Evolutionary conservation across 1,139 yeast genomes (phyloP), one percentile per base, ranked within the genome.

Genomic region (Geotrichum macrosporum): DNA sequence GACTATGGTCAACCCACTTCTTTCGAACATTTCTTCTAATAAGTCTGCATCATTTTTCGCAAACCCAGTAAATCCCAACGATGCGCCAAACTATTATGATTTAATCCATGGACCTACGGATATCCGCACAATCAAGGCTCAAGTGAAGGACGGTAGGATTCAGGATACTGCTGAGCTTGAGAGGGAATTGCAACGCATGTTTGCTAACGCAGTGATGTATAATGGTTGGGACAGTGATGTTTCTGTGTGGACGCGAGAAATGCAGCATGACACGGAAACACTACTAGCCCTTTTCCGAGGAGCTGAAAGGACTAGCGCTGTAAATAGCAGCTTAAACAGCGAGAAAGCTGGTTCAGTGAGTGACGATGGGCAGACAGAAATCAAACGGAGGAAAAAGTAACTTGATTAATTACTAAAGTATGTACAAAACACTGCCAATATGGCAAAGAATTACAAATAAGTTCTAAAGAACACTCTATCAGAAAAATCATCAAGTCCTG

Each of bases 191-290:
- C 75, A 81, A 70, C 68, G 81, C 47, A 84, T 85, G 94, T 83
- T 82, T 67, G 84, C 92, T 44, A 85, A 85, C 63, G 85, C 92
- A 30, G 75, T 84, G 13, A 84, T 85, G 94, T 84, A 81, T 64
- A 85, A 84, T 62, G 76, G 77, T 52, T 74, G 78, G 54, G 80
- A 76, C 54, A 77, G 80, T 32, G 86, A 81, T 50, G 73, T 82
- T 57, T 77, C 77, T 22, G 66, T 67, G 35, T 75, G 85, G 71
- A 77, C 88, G 1, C 69, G 75, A 51, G 84, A 79, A 53, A 84
- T 84, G 92, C 67, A 64, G 53, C 53, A 53, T 24, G 70, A 67
- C 26, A 60, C 67, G 1, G 70, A 65, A 45, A 63, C 63, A 6
- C 54, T 64, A 43, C 53, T 67, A 39, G 61, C 64, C 0, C 51